Evolutionary conservation across 2,329 filamentous ascomycete genomes (phyloP), one percentile per base, ranked within the genome.

Genomic region (Dactylonectria estremocensis): DNA sequence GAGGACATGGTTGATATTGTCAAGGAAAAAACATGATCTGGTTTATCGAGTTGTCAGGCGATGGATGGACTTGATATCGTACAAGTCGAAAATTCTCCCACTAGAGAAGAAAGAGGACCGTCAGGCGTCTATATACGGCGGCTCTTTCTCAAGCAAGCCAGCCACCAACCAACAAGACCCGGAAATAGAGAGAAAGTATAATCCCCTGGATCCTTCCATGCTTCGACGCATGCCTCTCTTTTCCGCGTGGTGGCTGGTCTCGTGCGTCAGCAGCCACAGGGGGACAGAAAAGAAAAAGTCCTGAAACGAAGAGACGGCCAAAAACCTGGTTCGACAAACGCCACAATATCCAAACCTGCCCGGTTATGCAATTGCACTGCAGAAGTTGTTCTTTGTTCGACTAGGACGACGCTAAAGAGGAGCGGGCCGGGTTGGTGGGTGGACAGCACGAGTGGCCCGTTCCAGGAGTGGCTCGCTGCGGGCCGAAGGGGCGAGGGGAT

Each of bases 1-100:
- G 13, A 49, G 3, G 61, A 35, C 73, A 75, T 75, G n/a, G 33
- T 59, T n/a, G 13, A 9, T 31, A 31, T 33, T 55, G 31, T 50
- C 46, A 66, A 22, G n/a, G 45, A 24, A 43, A 33, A 20, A 48
- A 55, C 49, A 52, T 28, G 24, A 5, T 28, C 24, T 7, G 4
- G 7, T 11, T 37, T 10, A 11, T 37, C 10, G 14, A 43, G 40
- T 43, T 43, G 14, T 43, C 40, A 43, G 40, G 40, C 14, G 16
- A 43, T 5, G 40, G 14, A 43, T 43, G 40, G 40, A n/a, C 14
- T 3, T 8, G 40, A 28, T 28, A 28, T n/a, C 14, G 40, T 43
- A 14, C 37, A 50, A 46, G 28, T 45, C 20, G 45, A 40, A 40
- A 31, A 28, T 53, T 46, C 46, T 49, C 48, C 61, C 48, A 20